These are phyloP conservation scores for Acer campestre DNA, from an alignment of 345 rosid genomes.

Conservation along the genomic window DNA sequence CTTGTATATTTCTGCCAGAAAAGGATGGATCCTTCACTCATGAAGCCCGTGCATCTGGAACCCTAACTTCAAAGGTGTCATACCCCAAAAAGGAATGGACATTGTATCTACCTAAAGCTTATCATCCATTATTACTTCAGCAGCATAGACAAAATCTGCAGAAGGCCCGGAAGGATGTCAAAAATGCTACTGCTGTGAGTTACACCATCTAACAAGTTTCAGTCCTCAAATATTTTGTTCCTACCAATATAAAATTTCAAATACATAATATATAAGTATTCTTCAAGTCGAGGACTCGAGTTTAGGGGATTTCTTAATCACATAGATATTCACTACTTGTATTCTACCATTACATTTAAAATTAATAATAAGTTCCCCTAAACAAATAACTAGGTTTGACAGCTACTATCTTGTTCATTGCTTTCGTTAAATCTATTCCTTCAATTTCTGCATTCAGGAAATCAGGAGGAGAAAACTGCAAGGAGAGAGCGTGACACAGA, in stretches of 20 bases:
- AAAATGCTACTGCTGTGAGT: slow-evolving; percentile 57
- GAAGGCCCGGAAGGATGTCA: slow-evolving; percentile 51
- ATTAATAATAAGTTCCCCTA: neutral
- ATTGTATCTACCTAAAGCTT: slow-evolving; percentile 75
- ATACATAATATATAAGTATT: neutral
- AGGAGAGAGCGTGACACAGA: slow-evolving; percentile 26
- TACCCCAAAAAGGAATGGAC: slow-evolving; percentile 57
- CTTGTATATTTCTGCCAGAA: slow-evolving; percentile 62
- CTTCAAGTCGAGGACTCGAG: neutral
- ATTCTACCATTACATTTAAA: neutral
- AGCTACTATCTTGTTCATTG: slow-evolving; percentile 6
- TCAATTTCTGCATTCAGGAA: slow-evolving; percentile 28
- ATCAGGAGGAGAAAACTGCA: slow-evolving; percentile 44
- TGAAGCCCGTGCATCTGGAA: slow-evolving; percentile 30
- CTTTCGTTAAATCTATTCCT: slow-evolving; percentile 11
- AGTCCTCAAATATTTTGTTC: neutral
- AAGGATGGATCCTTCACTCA: slow-evolving; percentile 31
- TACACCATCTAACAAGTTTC: slow-evolving; percentile 9
- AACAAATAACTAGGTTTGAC: neutral
- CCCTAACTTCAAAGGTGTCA: slow-evolving; percentile 35
- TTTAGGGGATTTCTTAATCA: neutral
- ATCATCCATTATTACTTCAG: slow-evolving; percentile 87
- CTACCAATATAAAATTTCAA: neutral
- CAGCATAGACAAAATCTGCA: slow-evolving; percentile 67
- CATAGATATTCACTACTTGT: slow-evolving; percentile 2